These are phyloP conservation scores for Apophysomyces variabilis DNA, from an alignment of 371 early-diverging fungal species.

Conservation along the genomic window DNA sequence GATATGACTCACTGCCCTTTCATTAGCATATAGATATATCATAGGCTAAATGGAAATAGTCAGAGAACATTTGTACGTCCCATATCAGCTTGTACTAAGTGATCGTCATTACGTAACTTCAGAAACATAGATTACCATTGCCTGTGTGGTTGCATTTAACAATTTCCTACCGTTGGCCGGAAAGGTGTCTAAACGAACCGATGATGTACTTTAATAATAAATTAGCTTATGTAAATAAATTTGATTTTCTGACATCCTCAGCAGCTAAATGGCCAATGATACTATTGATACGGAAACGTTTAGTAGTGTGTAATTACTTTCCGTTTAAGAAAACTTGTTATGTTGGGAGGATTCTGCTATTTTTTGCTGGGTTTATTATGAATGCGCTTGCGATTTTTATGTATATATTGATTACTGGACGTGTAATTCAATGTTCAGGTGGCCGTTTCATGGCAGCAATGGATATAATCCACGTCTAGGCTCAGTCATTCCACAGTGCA, in stretches of 20 bases:
- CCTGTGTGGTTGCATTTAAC: slow-evolving; percentile 62
- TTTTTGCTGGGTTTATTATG: slow-evolving; percentile 58
- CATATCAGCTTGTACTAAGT: slow-evolving; percentile 17
- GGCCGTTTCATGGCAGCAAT: slow-evolving; percentile 70
- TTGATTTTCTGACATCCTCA: slow-evolving; percentile 32
- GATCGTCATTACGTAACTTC: slow-evolving; percentile 19
- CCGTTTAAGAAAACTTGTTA: slow-evolving; percentile 53
- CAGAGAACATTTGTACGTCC: too few relatives aligned
- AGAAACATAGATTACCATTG: slow-evolving; percentile 28
- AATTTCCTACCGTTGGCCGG: slow-evolving; percentile 61
- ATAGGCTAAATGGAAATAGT: too few relatives aligned
- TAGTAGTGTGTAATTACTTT: background rate
- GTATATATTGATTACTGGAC: slow-evolving; percentile 66
- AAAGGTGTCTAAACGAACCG: slow-evolving; percentile 39
- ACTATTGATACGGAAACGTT: slow-evolving; percentile 10
- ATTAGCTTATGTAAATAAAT: background rate
- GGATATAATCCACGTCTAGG: slow-evolving; percentile 68
- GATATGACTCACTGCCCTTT: too few relatives aligned
- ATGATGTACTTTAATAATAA: background rate
- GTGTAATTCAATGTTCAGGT: slow-evolving; percentile 75
- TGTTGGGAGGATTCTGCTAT: slow-evolving; percentile 53
- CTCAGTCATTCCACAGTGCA: slow-evolving; percentile 55
- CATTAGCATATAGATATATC: too few relatives aligned
- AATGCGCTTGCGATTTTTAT: slow-evolving; percentile 60
- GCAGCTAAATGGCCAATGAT: slow-evolving; percentile 14